A percentile compares a stretch with the other conserved stretches of the same genome.
These are phyloP conservation scores for Myriosclerotinia scirpicola DNA, from an alignment of 2,329 filamentous ascomycete genomes.

Conservation along the genomic window DNA sequence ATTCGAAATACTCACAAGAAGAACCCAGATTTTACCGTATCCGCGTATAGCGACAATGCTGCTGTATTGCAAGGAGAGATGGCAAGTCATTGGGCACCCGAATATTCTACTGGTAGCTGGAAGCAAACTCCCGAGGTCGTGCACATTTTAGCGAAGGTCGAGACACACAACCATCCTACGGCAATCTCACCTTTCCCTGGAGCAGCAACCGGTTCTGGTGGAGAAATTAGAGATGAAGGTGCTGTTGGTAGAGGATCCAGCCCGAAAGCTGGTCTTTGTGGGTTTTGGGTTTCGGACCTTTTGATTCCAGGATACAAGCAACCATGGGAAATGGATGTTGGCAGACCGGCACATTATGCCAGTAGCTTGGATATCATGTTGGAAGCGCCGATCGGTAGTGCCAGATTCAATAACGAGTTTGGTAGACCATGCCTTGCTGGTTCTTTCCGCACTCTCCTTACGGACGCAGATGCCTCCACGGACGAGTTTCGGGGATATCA, in stretches of 20 bases:
- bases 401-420: constrained; percentile 97
- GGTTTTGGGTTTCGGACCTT: constrained; percentile 94
- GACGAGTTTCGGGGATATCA: constrained; percentile 76
- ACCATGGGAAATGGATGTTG: constrained; percentile 90
- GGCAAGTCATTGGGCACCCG: constrained; percentile 82
- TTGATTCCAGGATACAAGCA: constrained; percentile 78
- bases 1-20: constrained; percentile 92
- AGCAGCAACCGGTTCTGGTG: constrained; percentile 91
- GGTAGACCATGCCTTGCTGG: constrained; percentile 85
- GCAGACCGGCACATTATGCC: constrained; percentile 87
- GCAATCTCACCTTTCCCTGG: constrained; percentile 91
- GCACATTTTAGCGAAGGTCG: constrained; percentile 89
- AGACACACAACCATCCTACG: constrained; percentile 97
- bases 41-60: constrained; percentile 96
- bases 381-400: constrained; percentile 91
- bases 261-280: constrained; percentile 87
- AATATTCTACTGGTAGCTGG: constrained; percentile 85
- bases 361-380: constrained; percentile 97
- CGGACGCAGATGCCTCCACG: constrained; percentile 60
- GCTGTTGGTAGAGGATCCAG: constrained; percentile 89
- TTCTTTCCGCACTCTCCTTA: constrained; percentile 87
- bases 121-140: constrained; percentile 80
- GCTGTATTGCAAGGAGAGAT: constrained; percentile 79
- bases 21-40: constrained; percentile 80
- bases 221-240: constrained; percentile 93